Conservation (phyloP, 805 yeast genomes). For the Ogataea neopini region DNA sequence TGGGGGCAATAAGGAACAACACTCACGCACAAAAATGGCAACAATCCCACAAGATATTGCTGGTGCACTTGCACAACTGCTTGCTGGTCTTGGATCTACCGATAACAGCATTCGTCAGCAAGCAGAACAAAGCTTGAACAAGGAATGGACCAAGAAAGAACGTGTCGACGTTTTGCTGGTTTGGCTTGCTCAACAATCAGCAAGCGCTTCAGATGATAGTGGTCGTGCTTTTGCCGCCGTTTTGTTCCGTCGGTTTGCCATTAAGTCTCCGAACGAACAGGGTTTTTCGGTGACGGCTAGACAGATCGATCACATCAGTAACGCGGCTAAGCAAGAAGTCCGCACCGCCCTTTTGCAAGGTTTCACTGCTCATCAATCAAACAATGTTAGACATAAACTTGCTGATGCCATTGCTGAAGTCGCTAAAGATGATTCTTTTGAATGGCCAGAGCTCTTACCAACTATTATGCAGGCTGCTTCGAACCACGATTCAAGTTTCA, state of each 20-base stretch:
- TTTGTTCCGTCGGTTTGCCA: constrained; percentile 81
- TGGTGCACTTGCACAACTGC: constrained; percentile 52
- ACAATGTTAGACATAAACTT: constrained; percentile 82
- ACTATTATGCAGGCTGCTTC: constrained; percentile 63
- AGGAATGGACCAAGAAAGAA: constrained; percentile 71
- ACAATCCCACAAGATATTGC: constrained; percentile 63
- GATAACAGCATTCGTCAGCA: constrained; percentile 70
- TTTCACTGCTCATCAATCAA: constrained; percentile 65
- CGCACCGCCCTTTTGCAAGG: constrained; percentile 71
- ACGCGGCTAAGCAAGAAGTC: constrained; percentile 59
- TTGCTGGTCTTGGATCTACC: constrained; percentile 72
- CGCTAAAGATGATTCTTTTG: constrained; percentile 63
- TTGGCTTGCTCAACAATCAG: constrained; percentile 80
- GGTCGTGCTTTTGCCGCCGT: constrained; percentile 79
- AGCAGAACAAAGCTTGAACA: constrained; percentile 74
- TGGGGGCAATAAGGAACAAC: background rate
- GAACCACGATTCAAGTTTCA: constrained; percentile 58
- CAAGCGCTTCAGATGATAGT: constrained; percentile 59
- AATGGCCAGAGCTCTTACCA: constrained; percentile 81
- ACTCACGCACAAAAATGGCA: constrained; percentile 35
- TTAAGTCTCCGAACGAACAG: constrained; percentile 70
- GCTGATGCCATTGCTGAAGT: constrained; percentile 94
- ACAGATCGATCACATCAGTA: constrained; percentile 69
- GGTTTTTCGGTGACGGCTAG: constrained; percentile 67
- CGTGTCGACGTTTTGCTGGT: constrained; percentile 70